Percentiles rank a stretch among this genome's conserved stretches.
phyloP scores from a whole-genome alignment of 331 rosid genomes.

The Quercus phellos region DNA sequence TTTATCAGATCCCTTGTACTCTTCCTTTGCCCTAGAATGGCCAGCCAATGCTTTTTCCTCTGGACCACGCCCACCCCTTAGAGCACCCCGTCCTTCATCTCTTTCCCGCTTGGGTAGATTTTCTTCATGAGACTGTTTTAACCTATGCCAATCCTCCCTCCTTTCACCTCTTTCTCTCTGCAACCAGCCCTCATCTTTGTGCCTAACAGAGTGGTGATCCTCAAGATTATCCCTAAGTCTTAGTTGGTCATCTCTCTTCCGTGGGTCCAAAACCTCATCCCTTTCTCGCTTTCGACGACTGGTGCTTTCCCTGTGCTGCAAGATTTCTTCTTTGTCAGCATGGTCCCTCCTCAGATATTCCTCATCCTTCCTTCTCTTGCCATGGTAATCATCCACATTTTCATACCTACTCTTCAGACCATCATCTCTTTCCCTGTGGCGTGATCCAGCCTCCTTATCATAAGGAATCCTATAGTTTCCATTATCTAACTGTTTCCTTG shows the following conservation, averaged over 20 bases:
- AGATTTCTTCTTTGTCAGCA: constrained; percentile 65
- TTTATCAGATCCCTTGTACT: constrained; percentile 63
- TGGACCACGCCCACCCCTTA: constrained; percentile 67
- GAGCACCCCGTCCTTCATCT: constrained; percentile 69
- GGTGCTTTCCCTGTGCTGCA: constrained; percentile 61
- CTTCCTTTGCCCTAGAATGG: constrained; percentile 69
- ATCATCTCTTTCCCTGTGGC: constrained; percentile 85
- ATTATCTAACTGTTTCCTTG: constrained; percentile 74
- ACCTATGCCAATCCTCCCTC: constrained; percentile 84
- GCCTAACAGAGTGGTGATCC: constrained; percentile 68
- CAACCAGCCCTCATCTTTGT: constrained; percentile 74
- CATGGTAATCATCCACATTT: constrained; percentile 66
- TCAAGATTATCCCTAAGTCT: constrained; percentile 67
- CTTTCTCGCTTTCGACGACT: constrained; percentile 71
- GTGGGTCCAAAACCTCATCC: constrained; percentile 70
- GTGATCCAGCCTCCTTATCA: constrained; percentile 71
- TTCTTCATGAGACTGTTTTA: constrained; percentile 79
- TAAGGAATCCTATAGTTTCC: constrained; percentile 70
- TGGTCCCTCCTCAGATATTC: constrained; percentile 76
- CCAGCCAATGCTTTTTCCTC: constrained; percentile 81
- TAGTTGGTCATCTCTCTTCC: constrained; percentile 71
- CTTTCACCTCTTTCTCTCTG: constrained; percentile 77
- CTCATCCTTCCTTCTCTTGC: constrained; percentile 87
- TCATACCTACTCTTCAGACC: constrained; percentile 72
- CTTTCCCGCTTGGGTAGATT: constrained; percentile 67